Base-by-base conservation (phyloP, 306 rosid species). In the Senna siamea region DNA sequence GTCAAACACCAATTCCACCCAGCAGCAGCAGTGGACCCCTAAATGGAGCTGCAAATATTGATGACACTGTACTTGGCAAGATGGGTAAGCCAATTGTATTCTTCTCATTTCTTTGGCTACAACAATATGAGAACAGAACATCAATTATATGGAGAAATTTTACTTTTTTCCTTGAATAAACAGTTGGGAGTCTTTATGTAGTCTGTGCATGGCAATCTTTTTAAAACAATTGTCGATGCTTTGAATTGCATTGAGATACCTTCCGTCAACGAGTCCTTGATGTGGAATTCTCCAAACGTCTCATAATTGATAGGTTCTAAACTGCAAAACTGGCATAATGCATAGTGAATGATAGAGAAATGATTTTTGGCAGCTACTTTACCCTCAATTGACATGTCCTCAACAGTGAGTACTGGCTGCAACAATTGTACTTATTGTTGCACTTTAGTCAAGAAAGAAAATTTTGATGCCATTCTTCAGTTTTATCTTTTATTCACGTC, bases 1-100 rank as follows among this genome's bases (percentile, higher is more conserved):
- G 75, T 80, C 93, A 87, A 80, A 72, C 89, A 73, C 63, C 58
- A 73, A 80, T 77, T 79, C 84, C 90, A 41, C 86, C 84, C 7
- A 79, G 81, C 71, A 75, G 63, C 28, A 80, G 75, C 73, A 73
- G 71, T 76, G 89, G 82, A 81, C 79, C 73, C 75, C 68, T 79
- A 62, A 73, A 59, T 76, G 88, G 85, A 74, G 84, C 87, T 66
- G 73, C 79, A 66, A 72, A 72, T 54, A 11, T 80, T 74, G 84
- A 87, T 69, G 89, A 74, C 74, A 37, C 78, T 56, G 75, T 73
- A 66, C 80, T 63, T 78, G 89, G 76, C 64, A 83, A 83, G 75
- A 79, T 83, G 65, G 83, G 86, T 75, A 78, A 80, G 81, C 63
- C 78, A 75, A 28, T 62, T 61, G 4, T 63, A 41, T 15, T 48